These are phyloP conservation scores for Corylus americana DNA, from an alignment of 306 rosid species.

Conservation along the genomic window DNA sequence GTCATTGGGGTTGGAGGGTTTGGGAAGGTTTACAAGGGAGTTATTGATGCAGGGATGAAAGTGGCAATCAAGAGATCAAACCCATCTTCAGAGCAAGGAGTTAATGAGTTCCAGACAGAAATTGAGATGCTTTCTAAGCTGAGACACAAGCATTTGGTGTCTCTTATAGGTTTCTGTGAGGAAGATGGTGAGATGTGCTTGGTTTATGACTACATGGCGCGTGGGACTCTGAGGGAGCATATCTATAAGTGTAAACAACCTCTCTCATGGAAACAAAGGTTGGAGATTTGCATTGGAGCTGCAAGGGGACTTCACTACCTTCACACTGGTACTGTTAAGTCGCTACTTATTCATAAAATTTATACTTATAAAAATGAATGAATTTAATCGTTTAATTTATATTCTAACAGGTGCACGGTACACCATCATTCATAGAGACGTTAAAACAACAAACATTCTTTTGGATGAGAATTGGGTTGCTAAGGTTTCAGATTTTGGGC, in stretches of 20 bases:
- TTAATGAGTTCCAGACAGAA: slow-evolving; percentile 53
- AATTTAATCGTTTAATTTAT: no score
- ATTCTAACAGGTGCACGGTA: slow-evolving; percentile 40
- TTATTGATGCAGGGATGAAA: slow-evolving; percentile 42
- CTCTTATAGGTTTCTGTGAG: slow-evolving; percentile 54
- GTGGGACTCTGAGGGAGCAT: slow-evolving; percentile 57
- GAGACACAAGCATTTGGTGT: slow-evolving; percentile 55
- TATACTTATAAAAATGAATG: no score
- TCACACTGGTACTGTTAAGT: slow-evolving; percentile 29
- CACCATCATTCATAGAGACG: slow-evolving; percentile 67
- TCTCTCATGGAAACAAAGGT: slow-evolving; percentile 56
- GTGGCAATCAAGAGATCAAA: slow-evolving; percentile 56
- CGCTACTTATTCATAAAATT: no score
- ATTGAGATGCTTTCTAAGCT: slow-evolving; percentile 57
- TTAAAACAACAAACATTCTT: slow-evolving; percentile 61
- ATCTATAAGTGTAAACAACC: slow-evolving; percentile 49
- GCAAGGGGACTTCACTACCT: slow-evolving; percentile 67
- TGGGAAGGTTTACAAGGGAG: slow-evolving; percentile 44
- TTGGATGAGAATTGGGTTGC: slow-evolving; percentile 58
- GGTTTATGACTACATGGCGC: slow-evolving; percentile 60
- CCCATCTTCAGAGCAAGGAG: slow-evolving; percentile 59
- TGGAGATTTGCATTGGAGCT: slow-evolving; percentile 63
- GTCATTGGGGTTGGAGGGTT: slow-evolving; percentile 70
- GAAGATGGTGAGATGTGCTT: slow-evolving; percentile 45
- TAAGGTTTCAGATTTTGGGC: slow-evolving; percentile 66